A percentile compares a stretch with the other conserved stretches of the same genome.
These are phyloP conservation scores for Phoenix roebelenii DNA, from an alignment of 176 grass and related monocot genomes.

Conservation along the genomic window DNA sequence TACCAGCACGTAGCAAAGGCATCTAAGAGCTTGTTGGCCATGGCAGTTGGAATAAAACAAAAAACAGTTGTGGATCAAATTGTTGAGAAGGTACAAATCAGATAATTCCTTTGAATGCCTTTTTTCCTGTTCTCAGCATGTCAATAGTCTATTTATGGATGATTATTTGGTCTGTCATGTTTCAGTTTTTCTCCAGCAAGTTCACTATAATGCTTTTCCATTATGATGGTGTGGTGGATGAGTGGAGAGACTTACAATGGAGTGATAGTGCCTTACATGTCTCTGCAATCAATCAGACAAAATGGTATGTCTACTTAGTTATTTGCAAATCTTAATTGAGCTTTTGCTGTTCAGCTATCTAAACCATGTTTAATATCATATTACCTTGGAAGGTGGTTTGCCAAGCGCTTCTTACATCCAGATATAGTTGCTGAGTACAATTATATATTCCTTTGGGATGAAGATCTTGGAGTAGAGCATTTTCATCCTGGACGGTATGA, in stretches of 20 bases:
- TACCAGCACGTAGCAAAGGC: constrained; percentile 6
- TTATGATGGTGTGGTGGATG: constrained; percentile 16
- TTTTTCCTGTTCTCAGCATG: neutral
- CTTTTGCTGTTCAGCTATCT: no score
- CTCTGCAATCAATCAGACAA: constrained; percentile 19
- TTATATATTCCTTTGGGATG: no score
- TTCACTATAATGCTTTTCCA: constrained; percentile 14
- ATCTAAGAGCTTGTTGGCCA: constrained; percentile 10
- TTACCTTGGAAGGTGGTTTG: no score
- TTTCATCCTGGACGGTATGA: no score
- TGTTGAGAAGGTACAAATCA: constrained; percentile 7
- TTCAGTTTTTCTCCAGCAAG: constrained; percentile 9
- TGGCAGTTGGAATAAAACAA: constrained; percentile 18
- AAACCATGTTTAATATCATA: no score
- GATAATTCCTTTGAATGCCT: no score
- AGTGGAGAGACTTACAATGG: constrained; percentile 16
- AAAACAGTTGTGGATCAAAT: constrained; percentile 14
- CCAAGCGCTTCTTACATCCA: no score
- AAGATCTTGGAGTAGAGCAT: no score
- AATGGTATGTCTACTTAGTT: constrained; percentile 5
- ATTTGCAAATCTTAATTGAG: neutral
- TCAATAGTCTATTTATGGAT: neutral
- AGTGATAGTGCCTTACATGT: constrained; percentile 7
- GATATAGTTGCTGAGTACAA: no score
- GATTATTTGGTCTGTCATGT: neutral